phyloP scores from a whole-genome alignment of 257 asterid species.

The Fraxinus quadrangulata region DNA sequence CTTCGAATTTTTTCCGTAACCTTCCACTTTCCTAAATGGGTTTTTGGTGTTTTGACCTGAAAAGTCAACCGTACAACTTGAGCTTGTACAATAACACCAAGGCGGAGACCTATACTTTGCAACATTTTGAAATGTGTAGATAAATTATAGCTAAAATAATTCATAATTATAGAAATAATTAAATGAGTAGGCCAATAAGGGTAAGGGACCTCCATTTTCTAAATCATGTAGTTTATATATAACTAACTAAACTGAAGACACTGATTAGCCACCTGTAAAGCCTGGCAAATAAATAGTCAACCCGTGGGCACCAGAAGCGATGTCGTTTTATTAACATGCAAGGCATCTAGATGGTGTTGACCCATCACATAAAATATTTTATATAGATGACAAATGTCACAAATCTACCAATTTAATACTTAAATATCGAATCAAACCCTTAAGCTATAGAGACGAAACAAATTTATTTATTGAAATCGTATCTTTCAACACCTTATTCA shows the following conservation, averaged over 20 bases:
- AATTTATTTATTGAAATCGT: background rate
- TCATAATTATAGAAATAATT: background rate
- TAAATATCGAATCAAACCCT: background rate
- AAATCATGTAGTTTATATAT: background rate
- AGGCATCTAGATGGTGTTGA: constrained; percentile 24
- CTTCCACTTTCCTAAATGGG: background rate
- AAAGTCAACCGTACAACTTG: background rate
- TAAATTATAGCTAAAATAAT: background rate
- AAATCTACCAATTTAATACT: background rate
- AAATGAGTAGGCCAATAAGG: constrained; percentile 9
- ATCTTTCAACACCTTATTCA: too few relatives aligned
- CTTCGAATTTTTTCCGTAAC: background rate
- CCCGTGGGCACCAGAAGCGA: constrained; percentile 16
- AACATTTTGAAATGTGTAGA: background rate
- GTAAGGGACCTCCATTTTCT: background rate
- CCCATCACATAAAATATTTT: too few relatives aligned
- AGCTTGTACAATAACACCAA: background rate
- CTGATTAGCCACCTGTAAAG: constrained; percentile 2
- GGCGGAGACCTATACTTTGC: background rate
- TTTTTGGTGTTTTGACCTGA: constrained; percentile 13
- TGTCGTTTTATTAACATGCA: constrained; percentile 27
- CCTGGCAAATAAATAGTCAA: constrained; percentile 27
- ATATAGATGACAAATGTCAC: background rate
- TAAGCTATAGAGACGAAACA: background rate
- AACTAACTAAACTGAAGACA: constrained; percentile 9